These are phyloP conservation scores for Blastobotrys capitulatus DNA, from an alignment of 1,139 yeast species.

Conservation along the genomic window DNA sequence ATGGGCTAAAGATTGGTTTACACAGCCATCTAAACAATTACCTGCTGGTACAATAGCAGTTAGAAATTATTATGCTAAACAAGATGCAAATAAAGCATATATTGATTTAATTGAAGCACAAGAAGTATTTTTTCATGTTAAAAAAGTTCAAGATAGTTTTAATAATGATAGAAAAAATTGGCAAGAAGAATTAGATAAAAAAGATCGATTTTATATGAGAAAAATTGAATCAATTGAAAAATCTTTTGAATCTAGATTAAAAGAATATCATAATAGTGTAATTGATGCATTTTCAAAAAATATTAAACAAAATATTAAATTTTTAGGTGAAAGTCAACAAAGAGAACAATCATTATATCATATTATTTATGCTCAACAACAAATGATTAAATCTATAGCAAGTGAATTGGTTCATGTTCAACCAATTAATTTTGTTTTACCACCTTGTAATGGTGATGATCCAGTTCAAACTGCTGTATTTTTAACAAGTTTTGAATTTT, in stretches of 20 bases:
- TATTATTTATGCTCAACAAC: constrained; percentile 6
- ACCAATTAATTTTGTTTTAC: not conserved
- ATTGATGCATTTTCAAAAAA: not conserved
- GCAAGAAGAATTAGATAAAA: constrained; percentile 1
- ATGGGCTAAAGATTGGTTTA: not conserved
- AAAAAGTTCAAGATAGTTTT: not conserved
- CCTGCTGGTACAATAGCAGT: not conserved
- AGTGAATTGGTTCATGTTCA: not conserved
- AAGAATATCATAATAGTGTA: not conserved
- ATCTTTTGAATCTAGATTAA: not conserved
- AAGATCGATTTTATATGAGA: constrained; percentile 4
- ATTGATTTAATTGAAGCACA: constrained; percentile 5
- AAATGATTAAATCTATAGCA: not conserved
- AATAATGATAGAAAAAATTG: constrained; percentile 6
- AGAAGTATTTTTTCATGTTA: constrained; percentile 8
- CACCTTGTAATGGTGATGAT: not conserved
- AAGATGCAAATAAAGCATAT: constrained; percentile 2
- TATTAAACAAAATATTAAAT: not conserved
- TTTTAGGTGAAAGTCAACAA: not conserved
- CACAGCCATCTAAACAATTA: not conserved
- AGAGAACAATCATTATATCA: not conserved
- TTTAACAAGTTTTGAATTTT: constrained; percentile 8
- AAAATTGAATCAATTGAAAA: not conserved
- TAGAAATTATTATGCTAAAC: not conserved
- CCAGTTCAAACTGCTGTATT: constrained; percentile 4